Percentiles rank a stretch among this genome's conserved stretches.
Conservation (phyloP, 1,284 basidiomycete species). For the Ceratobasidium sp. region DNA sequence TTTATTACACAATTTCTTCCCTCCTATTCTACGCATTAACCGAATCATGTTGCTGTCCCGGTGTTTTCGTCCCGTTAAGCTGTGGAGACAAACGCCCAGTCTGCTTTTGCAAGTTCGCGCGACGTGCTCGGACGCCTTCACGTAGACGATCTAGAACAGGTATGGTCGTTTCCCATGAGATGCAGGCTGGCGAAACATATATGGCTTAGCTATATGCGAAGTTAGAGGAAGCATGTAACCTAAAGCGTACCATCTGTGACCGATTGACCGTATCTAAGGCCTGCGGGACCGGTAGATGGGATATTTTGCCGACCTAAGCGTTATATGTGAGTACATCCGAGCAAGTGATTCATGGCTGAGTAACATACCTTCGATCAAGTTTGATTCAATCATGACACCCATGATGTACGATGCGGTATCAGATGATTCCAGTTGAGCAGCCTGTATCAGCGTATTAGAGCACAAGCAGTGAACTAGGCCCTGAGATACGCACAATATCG, state of each 20-base stretch:
- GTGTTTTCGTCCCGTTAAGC: too few species aligned
- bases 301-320: conserved; percentile 82
- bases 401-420: conserved; percentile 85
- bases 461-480: too few species aligned
- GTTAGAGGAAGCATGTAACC: too few species aligned
- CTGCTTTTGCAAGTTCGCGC: conserved; percentile 47
- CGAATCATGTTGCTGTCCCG: too few species aligned
- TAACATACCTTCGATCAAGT: conserved; percentile 77
- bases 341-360: too few species aligned
- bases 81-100: too few species aligned
- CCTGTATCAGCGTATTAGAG: conserved; percentile 59
- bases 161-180: conserved; percentile 89
- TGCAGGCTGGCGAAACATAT: conserved; percentile 77
- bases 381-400: conserved; percentile 98
- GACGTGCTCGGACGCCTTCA: conserved; percentile 59
- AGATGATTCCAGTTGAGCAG: conserved; percentile 75
- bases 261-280: conserved; percentile 88
- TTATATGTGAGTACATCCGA: too few species aligned
- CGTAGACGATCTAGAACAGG: conserved; percentile 82
- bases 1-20: too few species aligned
- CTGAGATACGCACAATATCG: conserved; percentile 64
- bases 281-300: conserved; percentile 79
- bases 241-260: conserved; percentile 73
- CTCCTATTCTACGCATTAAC: too few species aligned
- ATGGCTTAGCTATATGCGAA: conserved; percentile 64